Evolutionary conservation across 2,329 filamentous ascomycete genomes (phyloP), one percentile per base, ranked within the genome.

Genomic region (Botrytis fragariae): DNA sequence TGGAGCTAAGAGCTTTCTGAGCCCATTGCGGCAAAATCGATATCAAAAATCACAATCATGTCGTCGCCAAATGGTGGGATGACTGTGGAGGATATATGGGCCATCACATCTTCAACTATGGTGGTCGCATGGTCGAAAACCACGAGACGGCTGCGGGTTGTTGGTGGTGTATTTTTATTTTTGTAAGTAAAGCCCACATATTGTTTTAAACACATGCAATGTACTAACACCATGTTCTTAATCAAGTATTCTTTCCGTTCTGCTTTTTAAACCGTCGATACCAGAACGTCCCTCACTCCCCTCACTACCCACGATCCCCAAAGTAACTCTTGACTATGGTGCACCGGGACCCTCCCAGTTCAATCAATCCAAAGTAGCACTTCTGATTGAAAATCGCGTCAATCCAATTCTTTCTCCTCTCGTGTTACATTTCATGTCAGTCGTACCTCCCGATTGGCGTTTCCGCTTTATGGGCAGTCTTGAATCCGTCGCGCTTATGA

Each of bases 381-480:
- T 88, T 14, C 82, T 88, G 35, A 84, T 88, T 74, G 87, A 88
- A 79, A 85, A 84, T 79, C 84, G 87, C 4, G 78, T 84, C 4
- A 82, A 83, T 59, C 82, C 85, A 5, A 80, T 84, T 74, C 83
- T 88, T 59, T 86, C 85, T 4, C 86, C 12, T 83, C 81, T 87
- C 59, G 80, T 87, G 79, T 82, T 88, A 25, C 87, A 88, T 79
- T 87, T 88, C 80, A 87, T 87, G 75, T 82, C 84, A 4, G 85
- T 88, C 42, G 84, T 88, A 4, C 86, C 86, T 6, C 84, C 86
- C 1, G 86, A 87, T 79, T 88, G 86, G 86, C 84, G 83, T 39
- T 86, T 88, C 81, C 83, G 83, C 59, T 87, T 87, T 82, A 86
- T 87, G 82, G 86, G 86, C 65, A 86, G 84, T 22, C 29, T 77